Base-by-base conservation (phyloP, 805 yeast species). In the Yarrowia sp. region DNA sequence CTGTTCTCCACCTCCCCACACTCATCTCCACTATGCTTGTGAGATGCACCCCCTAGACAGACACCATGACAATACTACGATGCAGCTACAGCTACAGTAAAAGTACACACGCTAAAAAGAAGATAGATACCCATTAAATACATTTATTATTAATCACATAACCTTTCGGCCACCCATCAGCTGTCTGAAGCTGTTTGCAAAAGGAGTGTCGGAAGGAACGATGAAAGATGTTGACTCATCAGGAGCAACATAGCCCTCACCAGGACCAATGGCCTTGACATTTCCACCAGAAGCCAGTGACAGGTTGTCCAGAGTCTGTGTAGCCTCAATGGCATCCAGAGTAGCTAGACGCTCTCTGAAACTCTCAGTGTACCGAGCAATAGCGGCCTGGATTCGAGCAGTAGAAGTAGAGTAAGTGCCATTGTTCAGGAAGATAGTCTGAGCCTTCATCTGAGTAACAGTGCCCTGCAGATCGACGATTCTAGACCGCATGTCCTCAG, bases 391-490 rank as follows among this genome's bases (percentile, higher is more conserved):
- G 28, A 55, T 55, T 9, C 47, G 45, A 17, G 47, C 35, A 5
- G 44, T 55, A 17, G 61, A 55, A 13, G 61, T 55, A 1, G 47
- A 15, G 38, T 55, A 55, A 1, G 61, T 3, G 4, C 61, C 61
- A 10, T 47, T 47, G 17, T 28, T 55, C 17, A 31, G 15, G 47
- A 55, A 55, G 17, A 55, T 55, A 10, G 35, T 33, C 51, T 58
- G 50, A 22, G 51, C 64, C 51, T 58, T 58, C 64, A 58, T 43
- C 43, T 58, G 35, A 4, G 64, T 58, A 17, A 58, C 64, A 4
- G 51, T 33, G 11, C 51, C 50, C 51, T 58, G 51, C 1, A 58
- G 35, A 11, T 43, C 35, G 33, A 33, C 18, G 18, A 58, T 32
- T 2, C 36, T 35, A n/a, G 33, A n/a, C 8, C 42, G 41, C 28